Evolutionary conservation across 208 protist species (phyloP).

Genomic region (Tritrichomonas foetus): DNA sequence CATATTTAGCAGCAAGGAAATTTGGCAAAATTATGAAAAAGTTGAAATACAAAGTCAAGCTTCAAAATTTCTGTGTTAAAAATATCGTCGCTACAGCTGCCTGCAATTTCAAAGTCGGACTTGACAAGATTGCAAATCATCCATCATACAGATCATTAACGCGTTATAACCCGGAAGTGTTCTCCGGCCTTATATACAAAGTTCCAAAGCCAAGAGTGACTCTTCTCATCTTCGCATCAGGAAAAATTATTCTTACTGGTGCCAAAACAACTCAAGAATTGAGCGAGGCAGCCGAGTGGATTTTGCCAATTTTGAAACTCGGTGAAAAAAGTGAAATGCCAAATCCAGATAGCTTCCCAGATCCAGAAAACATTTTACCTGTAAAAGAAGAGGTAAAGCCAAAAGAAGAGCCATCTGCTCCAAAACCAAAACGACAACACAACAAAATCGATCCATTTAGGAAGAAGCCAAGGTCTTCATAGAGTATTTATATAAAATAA

Average conservation of each 20-base stretch:
- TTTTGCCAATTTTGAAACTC: constrained; percentile 65
- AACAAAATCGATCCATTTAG: too few species aligned
- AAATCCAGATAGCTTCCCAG: not conserved
- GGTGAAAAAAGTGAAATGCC: not conserved
- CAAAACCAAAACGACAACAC: too few species aligned
- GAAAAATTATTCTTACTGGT: constrained; percentile 80
- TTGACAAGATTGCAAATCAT: not conserved
- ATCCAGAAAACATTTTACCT: too few species aligned
- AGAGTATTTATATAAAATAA: too few species aligned
- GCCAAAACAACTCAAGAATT: constrained; percentile 67
- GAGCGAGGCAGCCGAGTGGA: constrained; percentile 66
- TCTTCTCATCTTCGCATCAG: constrained; percentile 77
- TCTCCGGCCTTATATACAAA: not conserved
- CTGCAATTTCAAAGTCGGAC: not conserved
- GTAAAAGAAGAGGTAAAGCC: too few species aligned
- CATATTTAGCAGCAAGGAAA: not conserved
- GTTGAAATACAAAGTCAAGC: not conserved
- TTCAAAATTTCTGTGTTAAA: not conserved
- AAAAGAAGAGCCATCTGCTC: too few species aligned
- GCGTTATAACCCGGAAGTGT: not conserved
- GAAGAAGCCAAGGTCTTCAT: too few species aligned
- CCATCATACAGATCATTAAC: not conserved
- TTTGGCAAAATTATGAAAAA: not conserved
- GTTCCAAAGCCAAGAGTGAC: not conserved
- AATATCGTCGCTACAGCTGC: not conserved